These are phyloP conservation scores for Ascochyta clinopodiicola DNA, from an alignment of 2,329 filamentous ascomycete species.

Conservation along the genomic window DNA sequence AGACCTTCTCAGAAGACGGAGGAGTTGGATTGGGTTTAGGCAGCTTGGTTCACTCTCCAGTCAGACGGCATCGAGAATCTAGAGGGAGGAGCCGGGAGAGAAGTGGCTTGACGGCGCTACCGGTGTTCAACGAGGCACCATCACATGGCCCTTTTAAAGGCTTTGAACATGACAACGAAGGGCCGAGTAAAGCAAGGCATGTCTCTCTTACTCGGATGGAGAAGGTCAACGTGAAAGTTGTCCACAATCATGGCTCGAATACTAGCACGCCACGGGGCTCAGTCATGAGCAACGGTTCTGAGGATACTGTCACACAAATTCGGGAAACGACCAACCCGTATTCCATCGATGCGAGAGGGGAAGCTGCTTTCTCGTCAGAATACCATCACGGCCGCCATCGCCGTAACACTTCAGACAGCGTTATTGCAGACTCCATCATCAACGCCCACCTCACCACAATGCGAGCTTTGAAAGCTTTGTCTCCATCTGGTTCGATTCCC, in stretches of 20 bases:
- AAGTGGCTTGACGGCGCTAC: constrained; percentile 23
- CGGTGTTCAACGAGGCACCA: constrained; percentile 20
- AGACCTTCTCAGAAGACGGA: constrained; percentile 15
- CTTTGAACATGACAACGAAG: neutral
- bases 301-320: constrained; percentile 5
- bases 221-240: constrained; percentile 28
- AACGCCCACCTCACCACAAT: constrained; percentile 40
- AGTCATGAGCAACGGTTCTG: constrained; percentile 20
- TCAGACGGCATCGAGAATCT: neutral
- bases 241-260: constrained; percentile 29
- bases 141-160: neutral
- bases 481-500: constrained; percentile 21
- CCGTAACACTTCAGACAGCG: constrained; percentile 33
- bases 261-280: constrained; percentile 28
- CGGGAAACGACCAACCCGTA: constrained; percentile 13
- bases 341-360: constrained; percentile 4
- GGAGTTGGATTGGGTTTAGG: constrained; percentile 8
- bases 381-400: constrained; percentile 18
- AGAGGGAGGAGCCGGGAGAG: constrained; percentile 23
- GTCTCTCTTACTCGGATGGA: constrained; percentile 34
- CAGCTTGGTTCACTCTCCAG: constrained; percentile 9
- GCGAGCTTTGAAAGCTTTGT: constrained; percentile 34
- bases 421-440: constrained; percentile 37
- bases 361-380: neutral
- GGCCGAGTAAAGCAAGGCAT: constrained; percentile 27